A percentile compares a stretch with the other conserved stretches of the same genome.
phyloP scores from a whole-genome alignment of 225 moss, liverwort and hornwort species.

The Bryum argenteum region DNA sequence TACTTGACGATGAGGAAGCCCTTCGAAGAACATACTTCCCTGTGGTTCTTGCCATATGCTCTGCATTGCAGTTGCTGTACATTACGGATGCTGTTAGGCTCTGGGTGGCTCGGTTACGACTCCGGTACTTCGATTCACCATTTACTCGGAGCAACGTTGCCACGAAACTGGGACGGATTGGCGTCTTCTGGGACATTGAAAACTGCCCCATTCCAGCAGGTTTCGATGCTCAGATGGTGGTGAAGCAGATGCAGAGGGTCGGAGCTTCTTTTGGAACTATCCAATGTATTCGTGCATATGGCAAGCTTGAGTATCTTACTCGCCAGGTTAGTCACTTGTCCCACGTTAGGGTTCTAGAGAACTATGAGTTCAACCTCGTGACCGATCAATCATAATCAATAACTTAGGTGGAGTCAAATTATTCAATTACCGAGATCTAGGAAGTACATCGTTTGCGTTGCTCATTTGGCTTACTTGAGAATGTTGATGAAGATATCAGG shows the following conservation, averaged over 20 bases:
- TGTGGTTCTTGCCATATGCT: slow-evolving; percentile 61
- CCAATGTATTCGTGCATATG: slow-evolving; percentile 79
- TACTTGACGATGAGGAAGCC: slow-evolving; percentile 39
- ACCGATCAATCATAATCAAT: too few species aligned
- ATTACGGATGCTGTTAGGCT: slow-evolving; percentile 62
- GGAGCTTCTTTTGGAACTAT: slow-evolving; percentile 64
- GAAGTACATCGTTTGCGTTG: too few species aligned
- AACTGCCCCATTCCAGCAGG: slow-evolving; percentile 76
- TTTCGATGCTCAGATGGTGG: slow-evolving; percentile 59
- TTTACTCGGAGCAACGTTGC: slow-evolving; percentile 40
- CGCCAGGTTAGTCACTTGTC: slow-evolving; percentile 58
- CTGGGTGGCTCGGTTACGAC: slow-evolving; percentile 70
- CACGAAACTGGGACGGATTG: slow-evolving; percentile 55
- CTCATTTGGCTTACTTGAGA: too few species aligned
- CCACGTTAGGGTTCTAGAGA: too few species aligned
- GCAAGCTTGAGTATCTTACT: slow-evolving; percentile 83
- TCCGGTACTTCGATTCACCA: slow-evolving; percentile 75
- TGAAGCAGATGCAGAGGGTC: slow-evolving; percentile 67
- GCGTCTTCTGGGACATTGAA: slow-evolving; percentile 84
- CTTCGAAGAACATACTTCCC: slow-evolving; percentile 55
- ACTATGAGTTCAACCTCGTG: too few species aligned
- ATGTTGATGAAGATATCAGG: too few species aligned
- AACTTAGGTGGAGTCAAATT: too few species aligned
- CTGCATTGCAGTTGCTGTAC: slow-evolving; percentile 67
- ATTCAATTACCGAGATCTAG: too few species aligned